phyloP scores from a whole-genome alignment of 2,329 filamentous ascomycete species.

The Colletotrichum sp. region DNA sequence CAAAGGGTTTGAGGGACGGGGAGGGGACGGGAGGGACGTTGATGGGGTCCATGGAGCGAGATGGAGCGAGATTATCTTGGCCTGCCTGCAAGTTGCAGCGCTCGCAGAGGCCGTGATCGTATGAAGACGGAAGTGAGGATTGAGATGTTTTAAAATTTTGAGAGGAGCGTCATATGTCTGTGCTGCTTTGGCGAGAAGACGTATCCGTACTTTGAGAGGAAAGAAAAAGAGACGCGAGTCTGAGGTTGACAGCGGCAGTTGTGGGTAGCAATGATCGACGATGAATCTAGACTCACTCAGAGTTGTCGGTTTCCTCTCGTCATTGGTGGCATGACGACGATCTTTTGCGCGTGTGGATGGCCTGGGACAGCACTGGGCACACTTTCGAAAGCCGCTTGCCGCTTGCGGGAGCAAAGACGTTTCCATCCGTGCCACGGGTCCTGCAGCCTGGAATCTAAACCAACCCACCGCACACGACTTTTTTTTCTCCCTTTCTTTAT shows the following conservation, averaged over 20 bases:
- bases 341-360: not conserved
- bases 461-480: not conserved
- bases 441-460: not conserved
- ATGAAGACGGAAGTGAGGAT: not conserved
- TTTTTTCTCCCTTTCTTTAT: not conserved
- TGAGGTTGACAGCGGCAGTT: not conserved
- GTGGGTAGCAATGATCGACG: not conserved
- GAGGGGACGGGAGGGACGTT: not conserved
- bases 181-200: not conserved
- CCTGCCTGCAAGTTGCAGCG: not conserved
- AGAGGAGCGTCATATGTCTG: not conserved
- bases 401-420: constrained; percentile 12
- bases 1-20: not conserved
- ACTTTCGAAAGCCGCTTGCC: not conserved
- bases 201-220: not conserved
- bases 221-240: not conserved
- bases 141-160: not conserved
- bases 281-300: not conserved
- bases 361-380: not conserved
- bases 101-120: not conserved
- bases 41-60: not conserved
- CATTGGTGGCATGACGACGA: not conserved
- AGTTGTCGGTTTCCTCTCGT: not conserved
- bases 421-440: constrained; percentile 12
- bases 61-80: constrained; percentile 1